Conservation (phyloP, 176 grass and related monocot genomes). For the Pontederia paniculata region DNA sequence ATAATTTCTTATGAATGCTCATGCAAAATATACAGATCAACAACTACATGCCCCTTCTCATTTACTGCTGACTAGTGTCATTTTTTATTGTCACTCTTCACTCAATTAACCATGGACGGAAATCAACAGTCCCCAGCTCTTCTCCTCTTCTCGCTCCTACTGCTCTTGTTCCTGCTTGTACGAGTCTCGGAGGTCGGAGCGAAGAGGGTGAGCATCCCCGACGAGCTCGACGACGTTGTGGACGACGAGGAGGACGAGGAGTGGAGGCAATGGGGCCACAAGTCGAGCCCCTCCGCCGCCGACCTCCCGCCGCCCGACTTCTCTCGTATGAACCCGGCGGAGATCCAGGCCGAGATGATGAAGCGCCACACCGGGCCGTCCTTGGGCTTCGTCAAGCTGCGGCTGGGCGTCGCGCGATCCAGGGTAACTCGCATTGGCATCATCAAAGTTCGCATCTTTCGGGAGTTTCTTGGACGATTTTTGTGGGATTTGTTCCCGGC, state of each 20-base stretch:
- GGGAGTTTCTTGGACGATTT: too few species aligned
- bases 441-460: neutral
- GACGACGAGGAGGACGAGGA: constrained; percentile 86
- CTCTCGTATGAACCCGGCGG: constrained; percentile 47
- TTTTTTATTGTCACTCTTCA: too few species aligned
- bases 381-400: constrained; percentile 90
- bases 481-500: too few species aligned
- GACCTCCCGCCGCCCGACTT: constrained; percentile 46
- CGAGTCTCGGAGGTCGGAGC: too few species aligned
- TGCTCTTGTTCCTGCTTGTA: too few species aligned
- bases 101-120: too few species aligned
- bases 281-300: neutral
- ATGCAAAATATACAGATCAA: too few species aligned
- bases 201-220: constrained; percentile 44
- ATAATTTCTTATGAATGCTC: too few species aligned
- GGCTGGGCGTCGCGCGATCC: constrained; percentile 36
- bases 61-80: too few species aligned
- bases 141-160: too few species aligned
- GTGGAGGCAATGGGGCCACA: constrained; percentile 51
- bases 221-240: constrained; percentile 31
- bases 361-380: constrained; percentile 44
- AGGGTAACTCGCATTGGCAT: constrained; percentile 16
- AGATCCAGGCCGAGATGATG: constrained; percentile 69
- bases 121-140: too few species aligned
- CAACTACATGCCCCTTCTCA: too few species aligned